Percentiles rank a stretch among this genome's conserved stretches.
phyloP scores from a whole-genome alignment of 2,329 filamentous ascomycete genomes.

The Fusarium nurragi region DNA sequence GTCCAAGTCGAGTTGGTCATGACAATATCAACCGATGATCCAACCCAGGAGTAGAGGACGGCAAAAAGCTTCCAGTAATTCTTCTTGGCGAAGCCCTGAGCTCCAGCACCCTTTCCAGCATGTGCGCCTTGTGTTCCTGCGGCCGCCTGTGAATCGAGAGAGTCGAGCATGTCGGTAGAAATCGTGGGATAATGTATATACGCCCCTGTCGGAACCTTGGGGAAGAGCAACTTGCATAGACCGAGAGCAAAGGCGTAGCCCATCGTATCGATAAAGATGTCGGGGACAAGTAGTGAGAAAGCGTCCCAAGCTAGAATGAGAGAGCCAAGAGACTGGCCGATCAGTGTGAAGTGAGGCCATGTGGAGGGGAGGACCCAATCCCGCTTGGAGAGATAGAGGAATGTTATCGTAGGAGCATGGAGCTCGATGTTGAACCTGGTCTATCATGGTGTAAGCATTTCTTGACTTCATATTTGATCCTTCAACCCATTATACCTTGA shows the following conservation, averaged over 20 bases:
- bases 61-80: conserved; percentile 91
- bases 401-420: conserved; percentile 81
- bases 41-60: conserved; percentile 81
- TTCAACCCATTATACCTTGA: conserved; percentile 66
- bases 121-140: conserved; percentile 78
- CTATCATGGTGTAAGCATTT: conserved; percentile 51
- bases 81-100: conserved; percentile 76
- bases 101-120: conserved; percentile 80
- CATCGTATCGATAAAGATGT: conserved; percentile 98
- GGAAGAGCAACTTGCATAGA: conserved; percentile 84
- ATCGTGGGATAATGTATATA: conserved; percentile 99
- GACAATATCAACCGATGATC: conserved; percentile 86
- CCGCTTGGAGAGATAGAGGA: conserved; percentile 90
- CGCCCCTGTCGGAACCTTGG: conserved; percentile 80
- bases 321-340: conserved; percentile 93
- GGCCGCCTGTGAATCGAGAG: conserved; percentile 71
- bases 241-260: conserved; percentile 93
- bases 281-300: conserved; percentile 88
- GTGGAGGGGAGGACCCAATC: conserved; percentile 86
- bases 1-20: conserved; percentile 99
- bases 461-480: neutral
- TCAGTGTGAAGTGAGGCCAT: conserved; percentile 90
- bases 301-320: conserved; percentile 90
- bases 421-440: conserved; percentile 93
- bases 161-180: conserved; percentile 94